phyloP scores from a whole-genome alignment of 2,329 filamentous ascomycete genomes.

The Fusarium sp. region DNA sequence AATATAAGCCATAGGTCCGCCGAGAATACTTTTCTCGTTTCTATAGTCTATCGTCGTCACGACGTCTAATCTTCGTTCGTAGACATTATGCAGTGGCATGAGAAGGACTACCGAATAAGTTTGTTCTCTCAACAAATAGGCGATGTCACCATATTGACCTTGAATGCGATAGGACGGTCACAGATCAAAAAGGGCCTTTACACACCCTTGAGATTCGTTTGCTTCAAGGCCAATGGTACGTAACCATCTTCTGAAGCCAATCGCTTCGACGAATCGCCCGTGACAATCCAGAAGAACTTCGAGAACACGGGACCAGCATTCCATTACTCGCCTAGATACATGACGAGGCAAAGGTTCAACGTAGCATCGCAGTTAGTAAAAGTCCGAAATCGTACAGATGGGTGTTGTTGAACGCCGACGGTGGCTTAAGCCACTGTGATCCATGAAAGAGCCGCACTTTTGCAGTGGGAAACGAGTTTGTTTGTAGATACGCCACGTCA shows the following conservation, averaged over 20 bases:
- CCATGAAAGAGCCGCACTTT: neutral
- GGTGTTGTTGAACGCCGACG: neutral
- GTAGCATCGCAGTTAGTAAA: neutral
- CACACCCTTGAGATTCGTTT: neutral
- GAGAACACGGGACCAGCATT: neutral
- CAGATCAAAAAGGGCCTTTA: neutral
- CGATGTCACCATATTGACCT: neutral
- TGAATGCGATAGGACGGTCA: neutral
- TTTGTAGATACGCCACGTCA: neutral
- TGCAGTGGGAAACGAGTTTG: neutral
- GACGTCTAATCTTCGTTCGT: neutral
- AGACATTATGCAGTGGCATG: neutral
- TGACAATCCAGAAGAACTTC: neutral
- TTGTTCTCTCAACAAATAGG: neutral
- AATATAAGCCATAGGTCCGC: too few species aligned
- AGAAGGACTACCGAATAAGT: neutral
- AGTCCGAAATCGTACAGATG: neutral
- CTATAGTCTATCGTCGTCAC: neutral
- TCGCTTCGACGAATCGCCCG: neutral
- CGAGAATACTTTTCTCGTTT: neutral
- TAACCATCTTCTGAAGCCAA: neutral
- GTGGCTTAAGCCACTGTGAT: neutral
- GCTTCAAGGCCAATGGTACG: neutral
- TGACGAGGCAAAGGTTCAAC: neutral
- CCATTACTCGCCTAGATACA: neutral